Evolutionary conservation across 352 stramenopile genomes (phyloP), one percentile per base, ranked within the genome.

Genomic region (Phytophthora sojae): DNA sequence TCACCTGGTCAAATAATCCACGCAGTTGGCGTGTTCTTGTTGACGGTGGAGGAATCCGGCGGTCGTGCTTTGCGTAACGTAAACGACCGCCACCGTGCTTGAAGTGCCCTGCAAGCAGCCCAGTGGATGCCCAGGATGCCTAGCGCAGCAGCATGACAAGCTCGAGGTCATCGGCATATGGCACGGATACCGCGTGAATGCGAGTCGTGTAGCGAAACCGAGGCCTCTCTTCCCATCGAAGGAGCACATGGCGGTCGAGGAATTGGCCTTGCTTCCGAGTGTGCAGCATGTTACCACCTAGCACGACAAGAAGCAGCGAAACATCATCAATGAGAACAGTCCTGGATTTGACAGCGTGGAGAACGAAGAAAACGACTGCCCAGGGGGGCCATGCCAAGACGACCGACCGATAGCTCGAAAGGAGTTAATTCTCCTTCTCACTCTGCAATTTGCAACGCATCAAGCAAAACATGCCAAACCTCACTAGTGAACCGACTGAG

Each of bases 61-160:
- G 60, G 35, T 73, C 52, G 63, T 64, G 52, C n/a, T 69, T 58
- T 58, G 61, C 67, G 67, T 75, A 67, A 71, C 67, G 62, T 71
- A 71, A 75, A 64, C 67, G 39, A 25, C 11, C n/a, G 17, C 3
- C 12, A 12, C 35, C 51, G 61, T 67, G 37, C 39, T 62, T 68
- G 50, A 67, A 72, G 58, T 59, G 53, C 29, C 45, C 45, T 53
- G 3, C 45, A 25, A 53, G 2, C 19, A 53, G 45, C 45, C 45
- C 19, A 29, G 45, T 53, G 3, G 11, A 19, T n/a, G 29, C n/a
- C 11, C 14, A 52, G 3, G 11, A 19, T n/a, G 29, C n/a, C 11
- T 19, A 52, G 17, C 50, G 3, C 6, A 56, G 25, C 25, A 44
- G 64, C 39, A n/a, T 71, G 65, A 72, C 65, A 62, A 60, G 29